Evolutionary conservation across 2,329 filamentous ascomycete genomes (phyloP).

Genomic region (Grosmannia serpens): DNA sequence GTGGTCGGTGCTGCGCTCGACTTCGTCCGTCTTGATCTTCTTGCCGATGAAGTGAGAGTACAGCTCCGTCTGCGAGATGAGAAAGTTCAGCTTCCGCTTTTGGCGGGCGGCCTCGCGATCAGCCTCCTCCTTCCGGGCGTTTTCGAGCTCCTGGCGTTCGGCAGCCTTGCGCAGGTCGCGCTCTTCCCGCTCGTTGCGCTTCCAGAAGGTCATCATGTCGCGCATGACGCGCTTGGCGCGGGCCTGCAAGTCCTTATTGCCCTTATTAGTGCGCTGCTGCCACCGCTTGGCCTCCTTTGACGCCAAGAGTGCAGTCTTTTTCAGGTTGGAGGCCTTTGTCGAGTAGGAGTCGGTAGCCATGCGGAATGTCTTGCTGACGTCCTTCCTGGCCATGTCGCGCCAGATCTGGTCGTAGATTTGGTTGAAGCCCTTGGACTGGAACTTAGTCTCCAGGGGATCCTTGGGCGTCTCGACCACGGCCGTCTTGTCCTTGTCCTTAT

Average conservation of each 20-base stretch:
- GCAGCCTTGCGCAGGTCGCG: constrained; percentile 88
- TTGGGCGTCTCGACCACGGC: constrained; percentile 29
- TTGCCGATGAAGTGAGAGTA: constrained; percentile 99
- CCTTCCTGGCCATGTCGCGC: constrained; percentile 87
- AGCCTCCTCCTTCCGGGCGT: constrained; percentile 90
- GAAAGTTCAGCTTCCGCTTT: constrained; percentile 97
- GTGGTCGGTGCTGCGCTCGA: constrained; percentile 81
- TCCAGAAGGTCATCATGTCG: constrained; percentile 99
- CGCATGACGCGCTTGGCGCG: constrained; percentile 96
- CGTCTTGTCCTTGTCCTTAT: constrained; percentile 23
- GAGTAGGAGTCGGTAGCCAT: constrained; percentile 76
- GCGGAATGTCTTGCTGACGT: constrained; percentile 84
- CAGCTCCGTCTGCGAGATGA: constrained; percentile 96
- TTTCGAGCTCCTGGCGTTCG: constrained; percentile 91
- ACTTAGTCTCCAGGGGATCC: constrained; percentile 48
- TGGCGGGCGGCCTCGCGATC: constrained; percentile 95
- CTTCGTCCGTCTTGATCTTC: constrained; percentile 96
- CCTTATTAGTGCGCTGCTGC: constrained; percentile 97
- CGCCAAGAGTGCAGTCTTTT: constrained; percentile 92
- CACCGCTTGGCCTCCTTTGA: constrained; percentile 95
- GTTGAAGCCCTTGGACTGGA: constrained; percentile 85
- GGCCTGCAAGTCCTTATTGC: constrained; percentile 93
- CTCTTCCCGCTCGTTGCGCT: constrained; percentile 94
- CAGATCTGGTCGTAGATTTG: constrained; percentile 97
- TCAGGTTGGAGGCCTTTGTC: constrained; percentile 86